phyloP scores from a whole-genome alignment of 1,284 basidiomycete genomes.

The Rhodofomes roseus region DNA sequence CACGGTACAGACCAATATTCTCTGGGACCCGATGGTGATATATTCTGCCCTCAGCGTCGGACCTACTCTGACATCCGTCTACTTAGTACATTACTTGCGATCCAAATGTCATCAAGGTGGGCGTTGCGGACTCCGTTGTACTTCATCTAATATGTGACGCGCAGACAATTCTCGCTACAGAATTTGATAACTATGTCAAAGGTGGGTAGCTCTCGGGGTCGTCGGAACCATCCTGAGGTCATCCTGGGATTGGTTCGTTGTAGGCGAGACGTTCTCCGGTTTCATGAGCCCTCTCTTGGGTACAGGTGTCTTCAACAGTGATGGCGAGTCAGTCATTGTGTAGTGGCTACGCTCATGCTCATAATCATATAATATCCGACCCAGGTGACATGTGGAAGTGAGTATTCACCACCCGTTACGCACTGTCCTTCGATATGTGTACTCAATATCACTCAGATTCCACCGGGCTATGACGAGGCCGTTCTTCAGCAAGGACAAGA shows the following conservation, averaged over 20 bases:
- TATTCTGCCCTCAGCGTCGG: not conserved
- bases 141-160: not conserved
- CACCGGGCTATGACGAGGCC: slow-evolving; percentile 26
- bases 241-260: not conserved
- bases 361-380: not conserved
- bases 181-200: slow-evolving; percentile 20
- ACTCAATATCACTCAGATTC: slow-evolving; percentile 12
- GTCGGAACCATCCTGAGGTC: not conserved
- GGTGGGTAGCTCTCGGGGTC: slow-evolving; percentile 6
- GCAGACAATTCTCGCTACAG: slow-evolving; percentile 7
- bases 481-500: slow-evolving; percentile 9
- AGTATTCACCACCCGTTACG: not conserved
- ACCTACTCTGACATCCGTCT: not conserved
- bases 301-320: slow-evolving; percentile 17
- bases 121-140: not conserved
- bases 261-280: not conserved
- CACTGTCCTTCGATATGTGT: not conserved
- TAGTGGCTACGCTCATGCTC: not conserved
- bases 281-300: slow-evolving; percentile 5
- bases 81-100: not conserved
- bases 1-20: not conserved
- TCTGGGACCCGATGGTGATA: not conserved
- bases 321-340: slow-evolving; percentile 3
- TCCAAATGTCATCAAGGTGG: not conserved
- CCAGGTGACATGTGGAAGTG: slow-evolving; percentile 30